These are phyloP conservation scores for Viola odorata DNA, from an alignment of 345 rosid genomes.

Conservation along the genomic window DNA sequence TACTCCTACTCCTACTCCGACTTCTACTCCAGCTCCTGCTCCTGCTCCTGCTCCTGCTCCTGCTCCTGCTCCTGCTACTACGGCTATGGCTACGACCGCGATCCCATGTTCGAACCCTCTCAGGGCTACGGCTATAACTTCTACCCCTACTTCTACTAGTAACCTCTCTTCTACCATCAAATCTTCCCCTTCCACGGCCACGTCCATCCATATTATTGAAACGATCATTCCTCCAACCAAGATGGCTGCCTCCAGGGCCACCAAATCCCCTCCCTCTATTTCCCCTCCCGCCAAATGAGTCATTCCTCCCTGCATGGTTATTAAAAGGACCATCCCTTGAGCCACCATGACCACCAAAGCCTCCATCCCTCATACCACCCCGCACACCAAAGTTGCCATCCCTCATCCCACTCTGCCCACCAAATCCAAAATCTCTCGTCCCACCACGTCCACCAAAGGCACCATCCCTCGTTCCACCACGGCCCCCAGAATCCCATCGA, in stretches of 20 bases:
- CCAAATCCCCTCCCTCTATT: conserved; percentile 62
- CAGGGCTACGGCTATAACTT: conserved; percentile 75
- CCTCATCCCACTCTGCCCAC: conserved; percentile 27
- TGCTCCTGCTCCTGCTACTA: conserved; percentile 44
- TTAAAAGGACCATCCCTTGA: conserved; percentile 42
- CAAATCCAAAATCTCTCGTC: conserved; percentile 63
- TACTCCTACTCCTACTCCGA: conserved; percentile 39
- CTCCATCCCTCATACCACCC: conserved; percentile 33
- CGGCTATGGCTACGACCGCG: conserved; percentile 38
- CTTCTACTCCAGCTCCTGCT: conserved; percentile 47
- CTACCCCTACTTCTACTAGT: conserved; percentile 47
- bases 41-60: conserved; percentile 40
- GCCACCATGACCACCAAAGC: conserved; percentile 40
- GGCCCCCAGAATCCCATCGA: conserved; percentile 22
- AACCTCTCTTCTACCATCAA: conserved; percentile 64
- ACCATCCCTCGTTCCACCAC: conserved; percentile 26
- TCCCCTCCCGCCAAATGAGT: conserved; percentile 54
- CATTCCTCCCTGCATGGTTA: conserved; percentile 49
- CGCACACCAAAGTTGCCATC: conserved; percentile 15
- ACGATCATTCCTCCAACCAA: conserved; percentile 55
- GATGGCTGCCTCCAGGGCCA: conserved; percentile 44
- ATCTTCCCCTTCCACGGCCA: conserved; percentile 67
- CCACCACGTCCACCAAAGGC: conserved; percentile 42
- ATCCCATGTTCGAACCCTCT: conserved; percentile 50
- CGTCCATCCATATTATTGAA: conserved; percentile 52